Percentiles rank a stretch among this genome's conserved stretches.
Conservation (phyloP, 768 basidiomycete genomes). For the Pluteus cervinus region DNA sequence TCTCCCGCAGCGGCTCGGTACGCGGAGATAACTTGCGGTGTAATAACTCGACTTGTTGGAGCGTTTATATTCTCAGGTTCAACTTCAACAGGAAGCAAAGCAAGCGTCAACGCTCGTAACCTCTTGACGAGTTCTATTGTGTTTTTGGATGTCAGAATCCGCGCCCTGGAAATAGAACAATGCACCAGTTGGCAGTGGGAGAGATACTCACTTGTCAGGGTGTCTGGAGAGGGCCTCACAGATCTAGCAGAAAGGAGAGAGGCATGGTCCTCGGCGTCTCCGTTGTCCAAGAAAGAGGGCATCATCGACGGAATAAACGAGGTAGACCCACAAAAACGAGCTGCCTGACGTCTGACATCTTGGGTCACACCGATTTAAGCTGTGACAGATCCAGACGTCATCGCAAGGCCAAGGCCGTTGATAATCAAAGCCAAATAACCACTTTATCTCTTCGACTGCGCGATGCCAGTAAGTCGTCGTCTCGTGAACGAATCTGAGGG, state of each 20-base stretch:
- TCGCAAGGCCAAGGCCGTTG: conserved; percentile 13
- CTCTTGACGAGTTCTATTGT: conserved; percentile 74
- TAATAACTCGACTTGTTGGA: conserved; percentile 80
- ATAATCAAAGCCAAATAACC: conserved; percentile 26
- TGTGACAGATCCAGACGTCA: conserved; percentile 19
- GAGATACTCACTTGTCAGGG: conserved; percentile 59
- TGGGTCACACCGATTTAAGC: conserved; percentile 3
- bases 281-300: conserved; percentile 21
- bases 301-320: conserved; percentile 19
- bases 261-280: conserved; percentile 35
- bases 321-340: conserved; percentile 2
- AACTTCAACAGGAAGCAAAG: conserved; percentile 78
- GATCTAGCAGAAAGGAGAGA: conserved; percentile 40
- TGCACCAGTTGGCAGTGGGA: neutral
- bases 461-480: conserved; percentile 47
- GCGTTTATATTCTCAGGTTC: conserved; percentile 57
- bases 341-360: conserved; percentile 1
- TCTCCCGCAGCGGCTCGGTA: conserved; percentile 83
- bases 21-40: conserved; percentile 69
- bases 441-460: conserved; percentile 9
- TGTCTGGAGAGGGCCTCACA: conserved; percentile 59
- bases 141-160: neutral
- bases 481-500: neutral
- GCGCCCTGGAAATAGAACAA: neutral
- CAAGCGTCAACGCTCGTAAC: conserved; percentile 67